Percentiles rank a stretch among this genome's conserved stretches.
phyloP scores from a whole-genome alignment of 2,329 filamentous ascomycete genomes.

The Phoma sp. region DNA sequence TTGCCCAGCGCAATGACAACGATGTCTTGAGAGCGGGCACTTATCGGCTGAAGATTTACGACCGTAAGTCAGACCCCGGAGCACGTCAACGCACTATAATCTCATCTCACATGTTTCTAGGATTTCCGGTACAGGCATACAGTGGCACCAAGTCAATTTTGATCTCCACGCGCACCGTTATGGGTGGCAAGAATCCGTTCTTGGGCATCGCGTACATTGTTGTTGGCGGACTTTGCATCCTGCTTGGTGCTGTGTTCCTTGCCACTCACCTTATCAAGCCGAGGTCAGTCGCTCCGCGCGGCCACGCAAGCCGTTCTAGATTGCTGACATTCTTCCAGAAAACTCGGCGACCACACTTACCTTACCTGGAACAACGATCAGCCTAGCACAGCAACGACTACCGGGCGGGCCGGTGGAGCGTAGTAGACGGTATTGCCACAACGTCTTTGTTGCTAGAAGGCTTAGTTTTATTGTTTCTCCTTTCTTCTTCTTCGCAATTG shows the following conservation, averaged over 20 bases:
- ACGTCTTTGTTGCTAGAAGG: slow-evolving; percentile 20
- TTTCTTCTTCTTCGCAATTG: background rate
- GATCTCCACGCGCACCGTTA: slow-evolving; percentile 86
- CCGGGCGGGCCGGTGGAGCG: slow-evolving; percentile 50
- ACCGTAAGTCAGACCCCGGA: slow-evolving; percentile 66
- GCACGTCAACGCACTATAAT: background rate
- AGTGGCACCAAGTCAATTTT: slow-evolving; percentile 89
- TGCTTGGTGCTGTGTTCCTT: slow-evolving; percentile 87
- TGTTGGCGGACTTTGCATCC: slow-evolving; percentile 88
- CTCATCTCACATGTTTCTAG: slow-evolving; percentile 55
- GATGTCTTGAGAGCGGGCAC: slow-evolving; percentile 69
- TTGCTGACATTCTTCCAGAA: slow-evolving; percentile 60
- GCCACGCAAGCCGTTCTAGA: background rate
- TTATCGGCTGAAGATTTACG: slow-evolving; percentile 77
- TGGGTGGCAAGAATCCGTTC: slow-evolving; percentile 95
- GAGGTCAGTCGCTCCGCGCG: slow-evolving; percentile 63
- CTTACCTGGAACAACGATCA: slow-evolving; percentile 89
- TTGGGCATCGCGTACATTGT: slow-evolving; percentile 95
- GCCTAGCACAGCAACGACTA: slow-evolving; percentile 61
- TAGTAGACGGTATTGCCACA: slow-evolving; percentile 25
- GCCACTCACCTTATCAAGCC: slow-evolving; percentile 90
- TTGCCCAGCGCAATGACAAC: slow-evolving; percentile 82
- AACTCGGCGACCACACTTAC: slow-evolving; percentile 97
- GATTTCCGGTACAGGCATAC: slow-evolving; percentile 79
- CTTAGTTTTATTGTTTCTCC: slow-evolving; percentile 25